These are phyloP conservation scores for Alternaria sp. DNA, from an alignment of 2,329 filamentous ascomycete species.

Conservation along the genomic window DNA sequence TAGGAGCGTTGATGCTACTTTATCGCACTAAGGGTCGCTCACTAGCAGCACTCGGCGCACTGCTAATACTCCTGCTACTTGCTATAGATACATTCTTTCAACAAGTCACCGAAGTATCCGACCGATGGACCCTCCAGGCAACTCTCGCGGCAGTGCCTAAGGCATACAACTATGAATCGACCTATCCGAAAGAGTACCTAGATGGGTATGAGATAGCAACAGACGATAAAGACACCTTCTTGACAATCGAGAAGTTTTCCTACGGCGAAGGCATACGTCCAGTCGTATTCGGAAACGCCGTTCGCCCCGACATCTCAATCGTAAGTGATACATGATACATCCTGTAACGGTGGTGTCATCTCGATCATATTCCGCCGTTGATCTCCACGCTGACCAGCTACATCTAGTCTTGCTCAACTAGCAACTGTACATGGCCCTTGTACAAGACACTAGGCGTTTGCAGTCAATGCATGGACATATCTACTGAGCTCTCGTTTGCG, in stretches of 20 bases:
- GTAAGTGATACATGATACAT: conserved; percentile 7
- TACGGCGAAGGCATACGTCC: conserved; percentile 30
- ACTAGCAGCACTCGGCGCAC: conserved; percentile 7
- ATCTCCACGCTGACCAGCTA: no score
- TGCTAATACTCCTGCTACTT: conserved; percentile 10
- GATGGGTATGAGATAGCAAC: neutral
- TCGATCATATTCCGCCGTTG: conserved; percentile 21
- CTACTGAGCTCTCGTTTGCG: no score
- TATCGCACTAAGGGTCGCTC: conserved; percentile 22
- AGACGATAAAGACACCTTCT: neutral
- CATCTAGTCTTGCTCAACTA: conserved; percentile 28
- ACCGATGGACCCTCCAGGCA: conserved; percentile 21
- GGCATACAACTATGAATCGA: conserved; percentile 8
- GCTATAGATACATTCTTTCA: conserved; percentile 37
- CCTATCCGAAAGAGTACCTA: neutral
- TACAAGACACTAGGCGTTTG: conserved; percentile 38
- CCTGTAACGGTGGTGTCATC: no score
- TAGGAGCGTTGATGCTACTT: conserved; percentile 16
- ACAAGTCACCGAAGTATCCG: neutral
- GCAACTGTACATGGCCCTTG: conserved; percentile 38
- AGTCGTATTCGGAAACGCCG: conserved; percentile 13
- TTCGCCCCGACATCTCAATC: conserved; percentile 11
- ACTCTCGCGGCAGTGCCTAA: conserved; percentile 18
- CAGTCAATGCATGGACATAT: no score
- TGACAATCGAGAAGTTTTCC: conserved; percentile 7